These are phyloP conservation scores for Erythrophleum ivorense DNA, from an alignment of 331 rosid genomes.

Conservation along the genomic window DNA sequence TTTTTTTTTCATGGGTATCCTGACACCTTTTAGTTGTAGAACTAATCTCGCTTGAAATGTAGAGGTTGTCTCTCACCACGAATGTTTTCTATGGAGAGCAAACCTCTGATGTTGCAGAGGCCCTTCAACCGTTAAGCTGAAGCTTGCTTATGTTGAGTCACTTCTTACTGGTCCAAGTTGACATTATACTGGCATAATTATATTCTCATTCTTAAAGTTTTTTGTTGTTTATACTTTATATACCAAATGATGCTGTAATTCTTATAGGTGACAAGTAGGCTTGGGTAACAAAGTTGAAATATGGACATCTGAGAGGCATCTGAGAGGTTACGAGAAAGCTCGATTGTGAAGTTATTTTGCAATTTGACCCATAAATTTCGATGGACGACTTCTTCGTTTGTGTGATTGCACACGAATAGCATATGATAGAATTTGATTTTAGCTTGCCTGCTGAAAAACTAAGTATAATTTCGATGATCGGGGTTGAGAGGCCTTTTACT, in stretches of 20 bases:
- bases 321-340: neutral
- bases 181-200: too few species aligned
- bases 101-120: too few species aligned
- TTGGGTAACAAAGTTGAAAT: neutral
- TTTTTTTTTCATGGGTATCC: too few species aligned
- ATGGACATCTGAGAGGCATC: neutral
- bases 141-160: too few species aligned
- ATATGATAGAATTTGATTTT: neutral
- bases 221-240: conserved; percentile 21
- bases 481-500: neutral
- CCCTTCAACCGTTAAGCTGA: too few species aligned
- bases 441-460: neutral
- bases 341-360: neutral
- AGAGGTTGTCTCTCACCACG: too few species aligned
- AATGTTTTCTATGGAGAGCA: too few species aligned
- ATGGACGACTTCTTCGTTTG: conserved; percentile 18
- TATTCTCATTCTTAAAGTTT: neutral
- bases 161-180: too few species aligned
- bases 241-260: neutral
- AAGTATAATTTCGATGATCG: neutral
- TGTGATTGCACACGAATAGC: neutral
- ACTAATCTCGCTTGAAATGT: too few species aligned
- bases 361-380: conserved; percentile 10
- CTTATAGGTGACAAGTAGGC: conserved; percentile 21
- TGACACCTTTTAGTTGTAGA: too few species aligned